Evolutionary conservation across 1,284 basidiomycete genomes (phyloP).

Genomic region (Ustilago shanxiensis): DNA sequence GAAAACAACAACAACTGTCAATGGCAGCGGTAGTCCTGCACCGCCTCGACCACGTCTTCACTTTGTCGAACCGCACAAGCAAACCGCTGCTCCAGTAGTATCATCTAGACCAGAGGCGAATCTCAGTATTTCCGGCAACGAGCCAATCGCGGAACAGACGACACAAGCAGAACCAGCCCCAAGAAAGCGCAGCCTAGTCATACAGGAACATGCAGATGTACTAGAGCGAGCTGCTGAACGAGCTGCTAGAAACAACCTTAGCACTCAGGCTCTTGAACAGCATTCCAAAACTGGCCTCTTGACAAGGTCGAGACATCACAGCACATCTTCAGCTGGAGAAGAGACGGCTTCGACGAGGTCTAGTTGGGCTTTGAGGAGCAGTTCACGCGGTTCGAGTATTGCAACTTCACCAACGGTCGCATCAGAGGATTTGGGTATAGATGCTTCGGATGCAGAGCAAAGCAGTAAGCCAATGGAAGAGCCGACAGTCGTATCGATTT

Average conservation of each 20-base stretch:
- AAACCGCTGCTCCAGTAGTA: not conserved
- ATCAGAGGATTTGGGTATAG: constrained; percentile 11
- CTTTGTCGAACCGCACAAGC: constrained; percentile 37
- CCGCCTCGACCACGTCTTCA: constrained; percentile 36
- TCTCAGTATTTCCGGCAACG: not conserved
- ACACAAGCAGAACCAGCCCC: constrained; percentile 14
- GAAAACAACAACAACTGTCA: not conserved
- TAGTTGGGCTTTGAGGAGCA: constrained; percentile 41
- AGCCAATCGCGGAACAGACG: not conserved
- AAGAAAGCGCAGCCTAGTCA: constrained; percentile 48
- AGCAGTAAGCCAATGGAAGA: constrained; percentile 5
- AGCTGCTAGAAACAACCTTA: constrained; percentile 26
- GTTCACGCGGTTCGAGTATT: constrained; percentile 31
- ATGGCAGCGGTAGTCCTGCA: not conserved
- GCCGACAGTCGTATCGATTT: constrained; percentile 16
- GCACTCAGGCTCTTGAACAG: constrained; percentile 27
- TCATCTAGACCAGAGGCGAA: constrained; percentile 12
- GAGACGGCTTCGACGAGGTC: constrained; percentile 48
- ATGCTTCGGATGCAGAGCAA: constrained; percentile 2
- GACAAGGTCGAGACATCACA: constrained; percentile 26
- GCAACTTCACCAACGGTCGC: constrained; percentile 33
- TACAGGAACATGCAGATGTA: constrained; percentile 49
- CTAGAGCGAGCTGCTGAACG: constrained; percentile 50
- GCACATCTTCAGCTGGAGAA: constrained; percentile 48
- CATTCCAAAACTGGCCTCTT: constrained; percentile 9